Conservation (phyloP, 805 yeast genomes). For the Wickerhamiella alocasiicola region DNA sequence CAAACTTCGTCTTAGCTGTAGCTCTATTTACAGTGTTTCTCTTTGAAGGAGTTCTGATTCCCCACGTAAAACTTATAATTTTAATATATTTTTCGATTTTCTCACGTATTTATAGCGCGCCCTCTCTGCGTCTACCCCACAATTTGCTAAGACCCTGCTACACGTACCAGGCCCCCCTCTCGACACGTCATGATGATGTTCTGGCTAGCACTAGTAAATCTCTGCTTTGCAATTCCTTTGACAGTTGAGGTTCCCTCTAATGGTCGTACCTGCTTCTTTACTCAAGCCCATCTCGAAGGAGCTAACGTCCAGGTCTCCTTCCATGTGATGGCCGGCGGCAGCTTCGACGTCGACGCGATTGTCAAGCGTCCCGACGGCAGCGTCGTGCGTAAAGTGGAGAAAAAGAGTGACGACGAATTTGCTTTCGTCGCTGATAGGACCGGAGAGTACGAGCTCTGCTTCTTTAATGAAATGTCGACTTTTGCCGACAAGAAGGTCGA, state of each 20-base stretch:
- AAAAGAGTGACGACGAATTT: conserved; percentile 72
- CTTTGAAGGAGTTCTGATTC: no score
- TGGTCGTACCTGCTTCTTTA: conserved; percentile 59
- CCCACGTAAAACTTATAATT: neutral
- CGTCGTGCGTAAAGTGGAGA: conserved; percentile 40
- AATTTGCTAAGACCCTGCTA: neutral
- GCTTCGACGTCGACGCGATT: conserved; percentile 64
- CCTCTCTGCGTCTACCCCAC: neutral
- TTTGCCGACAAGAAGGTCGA: conserved; percentile 74
- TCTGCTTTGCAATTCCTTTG: conserved; percentile 37
- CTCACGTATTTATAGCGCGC: neutral
- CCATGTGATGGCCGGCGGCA: conserved; percentile 73
- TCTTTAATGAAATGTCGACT: conserved; percentile 68
- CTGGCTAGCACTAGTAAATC: conserved; percentile 5
- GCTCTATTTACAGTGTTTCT: no score
- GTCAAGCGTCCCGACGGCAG: conserved; percentile 45
- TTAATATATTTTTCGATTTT: neutral
- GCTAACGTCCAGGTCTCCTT: conserved; percentile 62
- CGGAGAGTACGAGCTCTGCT: conserved; percentile 86
- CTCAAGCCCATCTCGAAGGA: conserved; percentile 47
- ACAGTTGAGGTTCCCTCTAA: conserved; percentile 67
- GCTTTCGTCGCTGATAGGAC: conserved; percentile 46
- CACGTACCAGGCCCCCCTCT: no score
- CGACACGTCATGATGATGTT: conserved; percentile 10
- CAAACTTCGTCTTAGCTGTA: no score